These are phyloP conservation scores for Pichia cactophila DNA, from an alignment of 1,139 yeast species.

Conservation along the genomic window DNA sequence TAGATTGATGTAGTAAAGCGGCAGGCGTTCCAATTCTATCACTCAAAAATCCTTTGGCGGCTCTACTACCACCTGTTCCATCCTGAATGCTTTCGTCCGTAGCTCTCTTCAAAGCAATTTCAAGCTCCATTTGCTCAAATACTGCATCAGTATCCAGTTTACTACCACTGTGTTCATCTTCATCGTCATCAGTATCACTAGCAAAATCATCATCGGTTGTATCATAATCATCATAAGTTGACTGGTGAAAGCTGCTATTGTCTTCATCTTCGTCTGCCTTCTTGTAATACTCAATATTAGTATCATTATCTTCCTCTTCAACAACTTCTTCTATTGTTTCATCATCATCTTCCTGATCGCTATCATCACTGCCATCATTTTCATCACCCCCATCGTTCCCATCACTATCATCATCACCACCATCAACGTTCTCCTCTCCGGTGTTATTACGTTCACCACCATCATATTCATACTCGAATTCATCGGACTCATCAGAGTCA, in stretches of 20 bases:
- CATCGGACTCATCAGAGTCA: constrained; percentile 25
- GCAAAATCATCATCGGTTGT: too few species aligned
- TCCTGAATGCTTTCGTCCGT: constrained; percentile 36
- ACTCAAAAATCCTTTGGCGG: constrained; percentile 17
- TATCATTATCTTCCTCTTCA: not conserved
- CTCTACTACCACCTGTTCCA: not conserved
- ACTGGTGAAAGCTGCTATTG: too few species aligned
- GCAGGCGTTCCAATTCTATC: constrained; percentile 14
- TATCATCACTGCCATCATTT: constrained; percentile 7
- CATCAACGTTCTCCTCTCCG: not conserved
- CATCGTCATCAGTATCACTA: too few species aligned
- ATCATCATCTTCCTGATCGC: constrained; percentile 24
- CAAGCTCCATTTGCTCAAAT: constrained; percentile 24
- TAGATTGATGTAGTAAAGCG: constrained; percentile 4
- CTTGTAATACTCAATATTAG: too few species aligned
- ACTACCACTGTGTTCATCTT: not conserved
- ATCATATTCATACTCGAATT: constrained; percentile 13
- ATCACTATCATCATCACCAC: constrained; percentile 8
- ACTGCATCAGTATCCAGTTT: constrained; percentile 22
- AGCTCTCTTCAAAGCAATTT: constrained; percentile 45
- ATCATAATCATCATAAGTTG: too few species aligned
- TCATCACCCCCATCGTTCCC: constrained; percentile 12
- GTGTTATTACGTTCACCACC: too few species aligned
- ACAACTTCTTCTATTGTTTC: constrained; percentile 1
- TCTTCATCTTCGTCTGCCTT: too few species aligned